Conservation (phyloP, 2,329 filamentous ascomycete genomes). For the Fusarium pininemorale region DNA sequence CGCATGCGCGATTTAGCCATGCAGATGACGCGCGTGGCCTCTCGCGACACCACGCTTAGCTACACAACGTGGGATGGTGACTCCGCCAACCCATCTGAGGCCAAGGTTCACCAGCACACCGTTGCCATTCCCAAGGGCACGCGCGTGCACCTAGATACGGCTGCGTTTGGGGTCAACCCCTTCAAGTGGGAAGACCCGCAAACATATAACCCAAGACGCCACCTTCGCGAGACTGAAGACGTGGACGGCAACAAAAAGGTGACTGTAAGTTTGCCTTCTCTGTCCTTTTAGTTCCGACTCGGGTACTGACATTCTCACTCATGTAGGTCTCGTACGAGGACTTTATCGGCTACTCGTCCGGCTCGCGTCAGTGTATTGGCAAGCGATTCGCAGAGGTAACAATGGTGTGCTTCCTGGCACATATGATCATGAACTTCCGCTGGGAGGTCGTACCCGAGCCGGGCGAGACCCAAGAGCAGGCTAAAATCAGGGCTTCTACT, state of each 20-base stretch:
- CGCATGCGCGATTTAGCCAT: neutral
- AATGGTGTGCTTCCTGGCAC: neutral
- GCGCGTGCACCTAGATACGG: neutral
- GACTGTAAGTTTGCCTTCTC: neutral
- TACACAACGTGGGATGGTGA: neutral
- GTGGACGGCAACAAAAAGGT: neutral
- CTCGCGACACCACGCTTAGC: neutral
- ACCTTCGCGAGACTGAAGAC: neutral
- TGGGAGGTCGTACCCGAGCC: neutral
- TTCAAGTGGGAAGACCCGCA: neutral
- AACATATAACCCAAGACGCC: neutral
- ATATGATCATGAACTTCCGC: neutral
- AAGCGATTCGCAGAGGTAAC: neutral
- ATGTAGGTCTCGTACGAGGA: neutral
- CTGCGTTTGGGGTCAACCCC: neutral
- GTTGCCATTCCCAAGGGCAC: neutral
- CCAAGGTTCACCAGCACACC: neutral
- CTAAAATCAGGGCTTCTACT: neutral
- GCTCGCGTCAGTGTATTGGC: neutral
- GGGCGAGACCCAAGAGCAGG: neutral
- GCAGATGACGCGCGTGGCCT: neutral
- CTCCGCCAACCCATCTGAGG: neutral
- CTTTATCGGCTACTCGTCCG: neutral
- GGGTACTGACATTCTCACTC: neutral
- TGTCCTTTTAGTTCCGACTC: too few species aligned